These are phyloP conservation scores for Leishmania mexicana DNA, from an alignment of 208 protist species.

Conservation along the genomic window DNA sequence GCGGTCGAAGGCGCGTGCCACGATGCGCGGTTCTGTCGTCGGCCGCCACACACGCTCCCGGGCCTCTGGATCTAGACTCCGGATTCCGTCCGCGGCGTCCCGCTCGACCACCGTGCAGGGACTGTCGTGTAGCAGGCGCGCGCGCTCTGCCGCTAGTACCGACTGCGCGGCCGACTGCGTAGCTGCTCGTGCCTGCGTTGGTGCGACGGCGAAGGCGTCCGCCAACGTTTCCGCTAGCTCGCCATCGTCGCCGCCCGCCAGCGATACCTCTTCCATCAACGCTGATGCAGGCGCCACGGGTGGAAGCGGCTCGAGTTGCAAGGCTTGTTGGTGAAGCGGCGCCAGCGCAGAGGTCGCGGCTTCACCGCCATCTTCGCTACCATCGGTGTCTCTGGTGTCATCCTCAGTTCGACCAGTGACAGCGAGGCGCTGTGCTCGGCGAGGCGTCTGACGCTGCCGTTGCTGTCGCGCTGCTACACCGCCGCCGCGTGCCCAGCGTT, in stretches of 20 bases:
- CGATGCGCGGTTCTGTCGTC: background rate
- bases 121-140: slow-evolving; percentile 9
- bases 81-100: background rate
- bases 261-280: background rate
- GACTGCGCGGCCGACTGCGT: slow-evolving; percentile 7
- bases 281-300: background rate
- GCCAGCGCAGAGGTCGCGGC: background rate
- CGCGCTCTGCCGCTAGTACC: slow-evolving; percentile 15
- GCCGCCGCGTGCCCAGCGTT: background rate
- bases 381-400: background rate
- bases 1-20: background rate
- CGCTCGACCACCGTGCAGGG: background rate
- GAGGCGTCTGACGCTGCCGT: background rate
- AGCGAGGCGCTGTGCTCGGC: background rate
- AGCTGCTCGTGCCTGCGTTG: background rate
- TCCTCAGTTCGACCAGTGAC: background rate
- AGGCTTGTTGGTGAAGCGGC: slow-evolving; percentile 5
- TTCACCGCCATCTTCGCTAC: background rate
- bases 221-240: slow-evolving; percentile 2
- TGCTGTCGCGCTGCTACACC: background rate
- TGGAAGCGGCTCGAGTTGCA: slow-evolving; percentile 18
- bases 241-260: background rate
- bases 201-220: background rate
- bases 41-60: slow-evolving; percentile 6
- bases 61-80: background rate